phyloP scores from a whole-genome alignment of 768 basidiomycete species.

The Rhizopogon vinicolor region DNA sequence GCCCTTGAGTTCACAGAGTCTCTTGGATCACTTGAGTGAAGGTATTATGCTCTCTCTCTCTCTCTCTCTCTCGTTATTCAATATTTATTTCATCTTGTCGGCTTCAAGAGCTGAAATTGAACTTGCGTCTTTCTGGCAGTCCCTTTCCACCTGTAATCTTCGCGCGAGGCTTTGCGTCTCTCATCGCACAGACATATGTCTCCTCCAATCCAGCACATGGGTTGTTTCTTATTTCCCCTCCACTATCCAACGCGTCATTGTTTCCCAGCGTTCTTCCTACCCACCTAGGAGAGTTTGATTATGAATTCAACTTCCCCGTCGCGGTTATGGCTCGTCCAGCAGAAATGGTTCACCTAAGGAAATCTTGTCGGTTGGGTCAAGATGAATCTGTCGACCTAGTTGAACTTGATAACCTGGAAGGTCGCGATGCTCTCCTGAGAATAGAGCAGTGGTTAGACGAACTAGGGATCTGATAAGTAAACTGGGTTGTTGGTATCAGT shows the following conservation, averaged over 20 bases:
- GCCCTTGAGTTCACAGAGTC: slow-evolving; percentile 8
- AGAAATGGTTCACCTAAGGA: slow-evolving; percentile 30
- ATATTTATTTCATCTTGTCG: not conserved
- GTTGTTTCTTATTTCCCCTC: slow-evolving; percentile 58
- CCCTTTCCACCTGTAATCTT: slow-evolving; percentile 59
- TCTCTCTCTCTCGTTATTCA: not conserved
- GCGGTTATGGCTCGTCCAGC: slow-evolving; percentile 39
- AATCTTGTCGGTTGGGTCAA: slow-evolving; percentile 36
- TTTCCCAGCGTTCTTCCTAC: slow-evolving; percentile 27
- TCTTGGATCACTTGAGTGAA: slow-evolving; percentile 36
- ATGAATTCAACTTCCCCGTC: slow-evolving; percentile 59
- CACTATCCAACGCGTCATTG: slow-evolving; percentile 35
- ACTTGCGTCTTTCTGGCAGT: slow-evolving; percentile 37
- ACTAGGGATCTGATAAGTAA: slow-evolving; percentile 38
- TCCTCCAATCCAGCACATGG: slow-evolving; percentile 62
- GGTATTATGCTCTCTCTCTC: not conserved
- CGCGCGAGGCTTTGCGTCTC: slow-evolving; percentile 41
- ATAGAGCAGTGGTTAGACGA: slow-evolving; percentile 55
- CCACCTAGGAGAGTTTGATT: slow-evolving; percentile 48
- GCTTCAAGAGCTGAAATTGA: slow-evolving; percentile 35
- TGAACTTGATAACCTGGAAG: slow-evolving; percentile 29
- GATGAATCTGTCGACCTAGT: slow-evolving; percentile 36
- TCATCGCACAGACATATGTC: slow-evolving; percentile 65
- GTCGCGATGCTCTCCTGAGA: slow-evolving; percentile 32
- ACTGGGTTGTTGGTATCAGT: not conserved